Evolutionary conservation across 2,329 filamentous ascomycete genomes (phyloP), one percentile per base, ranked within the genome.

Genomic region (Verticillium nonalfalfae): DNA sequence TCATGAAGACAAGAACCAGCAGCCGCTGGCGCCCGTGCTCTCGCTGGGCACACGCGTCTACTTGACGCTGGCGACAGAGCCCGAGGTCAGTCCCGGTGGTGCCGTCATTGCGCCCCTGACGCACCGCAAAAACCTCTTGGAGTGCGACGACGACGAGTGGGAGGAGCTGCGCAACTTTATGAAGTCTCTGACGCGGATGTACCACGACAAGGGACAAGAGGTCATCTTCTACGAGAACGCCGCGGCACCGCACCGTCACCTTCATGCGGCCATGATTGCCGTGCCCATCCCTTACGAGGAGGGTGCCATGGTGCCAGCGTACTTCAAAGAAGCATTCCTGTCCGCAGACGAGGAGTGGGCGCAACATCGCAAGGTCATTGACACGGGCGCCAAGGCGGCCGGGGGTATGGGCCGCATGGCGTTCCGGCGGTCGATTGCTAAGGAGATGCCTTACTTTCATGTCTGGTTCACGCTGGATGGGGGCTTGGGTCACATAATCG

Each of bases 141-240:
- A 97, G 74, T 99, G 95, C 74, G 94, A 98, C 74, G 94, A 99
- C 71, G 95, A 99, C 71, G 95, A 99, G 73, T 99, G 96, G 96
- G 95, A 99, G 72, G 95, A 99, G 75, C 89, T 99, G 6, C 90
- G 95, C 67, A 99, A 99, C 74, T 99, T 99, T 72, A 98, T 98
- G 94, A 99, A 99, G 78, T 90, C 87, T 62, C 82, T 99, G 21
- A 97, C 90, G 4, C 87, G 94, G 55, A 90, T 97, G 85, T 99
- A 98, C 75, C 92, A 96, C 76, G 90, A 93, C 54, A 92, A 96
- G 74, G 93, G 93, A 11, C 90, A 91, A 59, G 91, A 95, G 68
- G 93, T 98, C 10, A 80, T 99, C 65, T 99, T 99, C 77, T 99
- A 99, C 79, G 95, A 99, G 72, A 98, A 99, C 72, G 95, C 95